Base-by-base conservation (phyloP, 192 early-diverging fungal genomes). In the Entomortierella parvispora region DNA sequence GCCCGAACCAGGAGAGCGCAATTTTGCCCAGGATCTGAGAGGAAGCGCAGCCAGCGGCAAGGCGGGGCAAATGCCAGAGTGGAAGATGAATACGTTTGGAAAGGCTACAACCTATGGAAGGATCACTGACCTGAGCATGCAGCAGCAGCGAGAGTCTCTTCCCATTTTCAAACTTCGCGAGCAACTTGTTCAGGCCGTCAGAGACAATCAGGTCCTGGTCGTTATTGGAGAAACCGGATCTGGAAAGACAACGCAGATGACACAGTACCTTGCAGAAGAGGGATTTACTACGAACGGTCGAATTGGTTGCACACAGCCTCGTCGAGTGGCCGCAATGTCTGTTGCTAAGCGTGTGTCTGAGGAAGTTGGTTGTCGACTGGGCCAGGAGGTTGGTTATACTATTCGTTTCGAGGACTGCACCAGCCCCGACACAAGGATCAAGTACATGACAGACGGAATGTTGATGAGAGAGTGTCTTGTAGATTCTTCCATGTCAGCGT, bases 371-470 rank as follows among this genome's bases (percentile, higher is more conserved):
- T 96, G 94, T 55, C 82, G 90, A 53, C 69, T 98, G 22, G 97
- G 97, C 52, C 88, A 95, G 47, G 91, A 97, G 76, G 98, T 99
- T 46, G 98, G 98, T 14, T 99, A 99, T 65, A 93, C 96, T 12
- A 98, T 99, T 68, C 95, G 98, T 56, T 99, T 99, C 60, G 98
- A 99, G 79, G 98, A 99, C 79, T 97, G 95, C 82, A 98, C 96
- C 7, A 90, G 90, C 34, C 90, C 91, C 5, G 86, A 89, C 49
- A 99, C 98, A 6, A 84, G 80, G 62, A 93, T 99, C 68, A 99
- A 98, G 82, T 98, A 98, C 83, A 98, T 99, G 98, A 99, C 98
- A 17, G 98, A 98, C 67, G 98, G 98, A 82, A 95, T 98, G 91
- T 71, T 99, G 22, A 82, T 98, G 53, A 87, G 96, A 69, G 98